These are phyloP conservation scores for Nephelium lappaceum DNA, from an alignment of 345 rosid genomes.

Conservation along the genomic window DNA sequence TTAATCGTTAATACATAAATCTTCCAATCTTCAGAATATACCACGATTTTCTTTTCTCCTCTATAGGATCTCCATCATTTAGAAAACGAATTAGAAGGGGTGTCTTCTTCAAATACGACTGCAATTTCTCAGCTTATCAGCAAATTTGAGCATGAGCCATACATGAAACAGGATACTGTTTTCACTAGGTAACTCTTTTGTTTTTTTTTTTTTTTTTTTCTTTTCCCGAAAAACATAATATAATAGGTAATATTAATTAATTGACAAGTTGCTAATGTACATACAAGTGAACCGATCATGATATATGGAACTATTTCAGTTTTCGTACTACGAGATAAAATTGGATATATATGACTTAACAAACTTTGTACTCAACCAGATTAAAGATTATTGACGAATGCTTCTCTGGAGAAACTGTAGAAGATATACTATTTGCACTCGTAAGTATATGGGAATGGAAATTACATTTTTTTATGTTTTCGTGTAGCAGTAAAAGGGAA, in stretches of 20 bases:
- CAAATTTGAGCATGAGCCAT: constrained; percentile 11
- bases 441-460: constrained; percentile 1
- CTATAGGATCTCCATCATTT: constrained; percentile 10
- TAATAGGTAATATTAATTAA: no score
- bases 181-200: constrained; percentile 6
- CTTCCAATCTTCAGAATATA: neutral
- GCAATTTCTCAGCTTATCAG: constrained; percentile 8
- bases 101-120: neutral
- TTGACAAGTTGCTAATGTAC: no score
- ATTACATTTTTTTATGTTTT: neutral
- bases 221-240: no score
- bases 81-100: constrained; percentile 5
- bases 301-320: neutral
- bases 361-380: neutral
- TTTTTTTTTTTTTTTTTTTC: no score
- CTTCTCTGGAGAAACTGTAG: constrained; percentile 29
- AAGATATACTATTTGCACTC: constrained; percentile 30
- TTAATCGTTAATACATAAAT: no score
- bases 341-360: no score
- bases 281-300: no score
- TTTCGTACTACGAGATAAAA: no score
- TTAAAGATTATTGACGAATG: constrained; percentile 26
- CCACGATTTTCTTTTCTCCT: no score
- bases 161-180: constrained; percentile 18
- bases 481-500: no score